Base-by-base conservation (phyloP, 1,284 basidiomycete species). In the Ceratobasidium sp. region DNA sequence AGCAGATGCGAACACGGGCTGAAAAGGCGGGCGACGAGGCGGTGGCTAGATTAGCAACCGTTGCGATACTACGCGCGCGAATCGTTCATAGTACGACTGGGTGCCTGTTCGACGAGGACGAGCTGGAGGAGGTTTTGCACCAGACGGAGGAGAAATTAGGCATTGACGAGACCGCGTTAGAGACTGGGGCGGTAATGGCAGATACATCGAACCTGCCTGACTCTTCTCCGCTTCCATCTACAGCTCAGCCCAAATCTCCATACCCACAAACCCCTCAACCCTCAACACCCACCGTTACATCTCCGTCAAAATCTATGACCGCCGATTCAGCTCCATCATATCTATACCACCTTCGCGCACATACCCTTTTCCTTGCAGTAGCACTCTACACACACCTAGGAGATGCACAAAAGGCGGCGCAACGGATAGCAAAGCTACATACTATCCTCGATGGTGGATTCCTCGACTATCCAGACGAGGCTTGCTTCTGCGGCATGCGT, bases 311-410 rank as follows among this genome's bases (percentile, higher is more conserved):
- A 20, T 8, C 8, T 17, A 8, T 17, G 17, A 17, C 8, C 17
- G 38, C 8, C 17, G 38, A 8, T 22, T 47, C 45, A 7, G 20
- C 6, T 12, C 62, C 62, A 27, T 17, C 32, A 7, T 43, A 65
- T 43, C 38, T 65, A 7, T 31, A 65, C 20, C 62, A 65, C 38
- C 62, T 65, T 29, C 62, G 62, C 6, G 62, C 50, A 15, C 62
- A 65, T 29, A 35, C 34, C 10, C 38, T 65, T 17, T 65, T 65
- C 50, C 50, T 65, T 12, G 62, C 49, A 8, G 49, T 65, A 15
- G 34, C 62, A 31, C 35, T 65, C n/a, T 65, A 53, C 35, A 65
- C 62, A 2, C 49, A 65, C 45, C 35, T 52, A 10, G 62, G 62
- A 6, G 49, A 54, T 17, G 62, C 62, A 3, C 47, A 65, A 17